Evolutionary conservation across 108 stramenopile species (phyloP), one percentile per base, ranked within the genome.

Genomic region (Cyclostephanos invisitatus): DNA sequence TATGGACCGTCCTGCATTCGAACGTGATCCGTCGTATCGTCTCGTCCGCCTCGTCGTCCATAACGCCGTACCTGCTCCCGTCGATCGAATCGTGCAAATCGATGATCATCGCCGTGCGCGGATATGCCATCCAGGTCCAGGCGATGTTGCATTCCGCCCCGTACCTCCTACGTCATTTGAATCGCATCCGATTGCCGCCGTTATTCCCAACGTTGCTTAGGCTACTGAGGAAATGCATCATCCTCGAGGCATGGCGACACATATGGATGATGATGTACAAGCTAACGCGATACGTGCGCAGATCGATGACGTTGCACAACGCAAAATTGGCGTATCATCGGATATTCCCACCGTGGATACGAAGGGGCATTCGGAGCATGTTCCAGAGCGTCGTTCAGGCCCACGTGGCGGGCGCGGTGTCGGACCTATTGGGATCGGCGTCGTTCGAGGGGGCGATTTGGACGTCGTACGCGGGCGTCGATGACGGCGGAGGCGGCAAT

Each of bases 161-260:
- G 29, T 77, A 77, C 49, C 61, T 70, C 32, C 37, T 77, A 36
- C 60, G 67, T 32, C 75, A 77, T 54, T 1, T 58, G 17, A 64
- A 50, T 27, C 60, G 60, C 11, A 53, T 79, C 61, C 18, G 54
- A 24, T 10, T 72, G 56, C 68, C 7, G 42, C 18, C 60, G 37
- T 18, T 36, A 21, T 18, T 36, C 25, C 66, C 67, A 11, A 35
- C 72, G 5, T 3, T 72, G 9, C 48, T 63, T 15, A 72, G 72
- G 48, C 8, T 79, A 14, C n/a, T 79, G 10, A 60, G 67, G 48
- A 79, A 68, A 53, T 79, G 78, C 67, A 68, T 79, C 70, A 79
- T 79, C 9, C 28, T 79, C 18, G 78, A 79, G 51, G 70, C 70
- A 4, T 78, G 77, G 77, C 57, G 77, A 6, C 77, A 78, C 50